A percentile compares a stretch with the other conserved stretches of the same genome.
phyloP scores from a whole-genome alignment of 176 grass and related monocot genomes.

The Carex littledalei region DNA sequence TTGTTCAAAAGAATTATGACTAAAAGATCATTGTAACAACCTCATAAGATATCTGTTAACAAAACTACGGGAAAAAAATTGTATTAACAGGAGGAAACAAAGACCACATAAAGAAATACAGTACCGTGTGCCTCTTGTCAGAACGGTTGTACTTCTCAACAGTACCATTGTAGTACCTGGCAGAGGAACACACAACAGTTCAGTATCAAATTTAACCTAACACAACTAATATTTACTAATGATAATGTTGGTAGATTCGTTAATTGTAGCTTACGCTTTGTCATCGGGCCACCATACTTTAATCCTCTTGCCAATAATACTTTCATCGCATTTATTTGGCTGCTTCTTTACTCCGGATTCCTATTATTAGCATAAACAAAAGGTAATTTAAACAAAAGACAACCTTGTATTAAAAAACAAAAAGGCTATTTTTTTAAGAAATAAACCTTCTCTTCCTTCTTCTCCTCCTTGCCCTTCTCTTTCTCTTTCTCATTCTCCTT shows the following conservation, averaged over 20 bases:
- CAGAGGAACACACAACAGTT: conserved; percentile 22
- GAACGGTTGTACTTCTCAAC: conserved; percentile 32
- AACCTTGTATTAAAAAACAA: not conserved
- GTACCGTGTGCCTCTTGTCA: conserved; percentile 63
- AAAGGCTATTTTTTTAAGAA: not conserved
- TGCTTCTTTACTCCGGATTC: conserved; percentile 32
- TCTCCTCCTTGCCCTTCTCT: conserved; percentile 40
- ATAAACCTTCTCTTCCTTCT: not conserved
- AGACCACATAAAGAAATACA: not conserved
- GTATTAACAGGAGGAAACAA: not conserved
- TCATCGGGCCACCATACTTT: conserved; percentile 95
- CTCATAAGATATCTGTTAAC: not conserved
- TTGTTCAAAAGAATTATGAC: not conserved
- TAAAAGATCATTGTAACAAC: not conserved
- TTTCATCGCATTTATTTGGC: conserved; percentile 33
- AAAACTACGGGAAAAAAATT: conserved; percentile 7
- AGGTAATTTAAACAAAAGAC: conserved; percentile 9
- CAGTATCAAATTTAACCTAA: conserved; percentile 10
- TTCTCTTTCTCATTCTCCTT: conserved; percentile 37
- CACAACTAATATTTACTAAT: not conserved
- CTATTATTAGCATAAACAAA: conserved; percentile 31
- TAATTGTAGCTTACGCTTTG: conserved; percentile 44
- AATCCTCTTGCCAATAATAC: conserved; percentile 58
- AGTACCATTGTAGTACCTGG: conserved; percentile 70
- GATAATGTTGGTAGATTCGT: conserved; percentile 11